Conservation (phyloP, 2,329 filamentous ascomycete species). For the Sclerotinia minor region DNA sequence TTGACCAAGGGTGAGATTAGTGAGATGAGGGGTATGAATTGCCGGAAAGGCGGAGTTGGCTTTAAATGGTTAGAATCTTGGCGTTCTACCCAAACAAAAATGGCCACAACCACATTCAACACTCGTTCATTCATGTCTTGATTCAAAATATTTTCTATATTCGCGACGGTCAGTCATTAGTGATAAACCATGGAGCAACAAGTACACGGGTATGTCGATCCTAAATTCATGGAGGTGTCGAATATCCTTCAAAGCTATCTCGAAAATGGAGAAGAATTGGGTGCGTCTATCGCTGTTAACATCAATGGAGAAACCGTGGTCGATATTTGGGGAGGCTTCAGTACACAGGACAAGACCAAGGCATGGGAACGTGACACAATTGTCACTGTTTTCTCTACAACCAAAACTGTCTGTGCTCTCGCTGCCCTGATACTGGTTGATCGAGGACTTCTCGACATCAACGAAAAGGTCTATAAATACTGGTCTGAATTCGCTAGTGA, state of each 20-base stretch:
- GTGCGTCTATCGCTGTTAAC: conserved; percentile 48
- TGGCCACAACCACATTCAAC: no score
- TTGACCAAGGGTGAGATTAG: no score
- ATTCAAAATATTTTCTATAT: no score
- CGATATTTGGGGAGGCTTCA: conserved; percentile 49
- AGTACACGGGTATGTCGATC: conserved; percentile 45
- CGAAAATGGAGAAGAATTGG: conserved; percentile 46
- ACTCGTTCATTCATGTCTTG: no score
- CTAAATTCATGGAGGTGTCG: conserved; percentile 43
- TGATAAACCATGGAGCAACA: conserved; percentile 28
- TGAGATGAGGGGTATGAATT: no score
- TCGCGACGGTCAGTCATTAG: neutral
- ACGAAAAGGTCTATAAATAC: neutral
- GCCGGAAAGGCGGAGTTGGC: no score
- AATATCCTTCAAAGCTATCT: conserved; percentile 43
- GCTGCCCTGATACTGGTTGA: neutral
- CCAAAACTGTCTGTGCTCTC: conserved; percentile 44
- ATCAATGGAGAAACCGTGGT: conserved; percentile 46
- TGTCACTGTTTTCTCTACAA: conserved; percentile 45
- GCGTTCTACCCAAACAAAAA: no score
- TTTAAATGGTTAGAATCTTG: no score
- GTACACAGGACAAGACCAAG: conserved; percentile 38
- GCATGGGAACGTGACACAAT: conserved; percentile 46
- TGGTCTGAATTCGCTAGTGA: neutral
- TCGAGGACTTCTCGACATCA: conserved; percentile 9